Conservation (phyloP, 75 land plant genomes). For the Sequoiadendron giganteum region DNA sequence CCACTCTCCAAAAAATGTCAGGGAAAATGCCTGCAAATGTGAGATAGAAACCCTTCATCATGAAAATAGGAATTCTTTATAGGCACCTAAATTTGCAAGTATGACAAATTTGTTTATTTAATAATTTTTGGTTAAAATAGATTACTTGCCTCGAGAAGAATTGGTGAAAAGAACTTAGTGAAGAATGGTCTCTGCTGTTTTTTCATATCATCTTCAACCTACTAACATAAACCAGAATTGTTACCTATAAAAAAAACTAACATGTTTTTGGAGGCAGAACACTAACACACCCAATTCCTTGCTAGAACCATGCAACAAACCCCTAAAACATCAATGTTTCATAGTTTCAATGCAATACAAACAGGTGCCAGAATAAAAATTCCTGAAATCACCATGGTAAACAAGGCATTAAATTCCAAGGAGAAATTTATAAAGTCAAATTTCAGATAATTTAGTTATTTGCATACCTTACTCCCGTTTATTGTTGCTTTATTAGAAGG, state of each 20-base stretch:
- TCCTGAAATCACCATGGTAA: not conserved
- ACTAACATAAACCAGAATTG: not conserved
- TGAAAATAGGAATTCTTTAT: not conserved
- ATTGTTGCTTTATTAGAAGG: not conserved
- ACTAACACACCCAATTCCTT: not conserved
- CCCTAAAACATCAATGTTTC: not conserved
- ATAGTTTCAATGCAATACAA: not conserved
- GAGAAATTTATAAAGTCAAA: not conserved
- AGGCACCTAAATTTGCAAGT: not conserved
- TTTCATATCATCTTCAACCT: conserved; percentile 48
- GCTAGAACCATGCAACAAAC: not conserved
- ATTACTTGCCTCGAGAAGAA: conserved; percentile 59
- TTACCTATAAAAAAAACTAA: not conserved
- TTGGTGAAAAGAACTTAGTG: conserved; percentile 60
- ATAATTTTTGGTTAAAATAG: not conserved
- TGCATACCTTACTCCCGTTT: conserved; percentile 4
- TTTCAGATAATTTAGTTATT: not conserved
- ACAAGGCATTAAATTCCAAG: not conserved
- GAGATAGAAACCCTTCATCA: not conserved
- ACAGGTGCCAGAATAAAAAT: not conserved
- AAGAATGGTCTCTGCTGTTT: conserved; percentile 52
- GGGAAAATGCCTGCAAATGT: conserved; percentile 76
- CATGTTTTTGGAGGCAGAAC: not conserved
- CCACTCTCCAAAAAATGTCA: conserved; percentile 97
- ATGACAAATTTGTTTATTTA: not conserved